Conservation (phyloP, 306 rosid genomes). For the Macrotyloma uniflorum region DNA sequence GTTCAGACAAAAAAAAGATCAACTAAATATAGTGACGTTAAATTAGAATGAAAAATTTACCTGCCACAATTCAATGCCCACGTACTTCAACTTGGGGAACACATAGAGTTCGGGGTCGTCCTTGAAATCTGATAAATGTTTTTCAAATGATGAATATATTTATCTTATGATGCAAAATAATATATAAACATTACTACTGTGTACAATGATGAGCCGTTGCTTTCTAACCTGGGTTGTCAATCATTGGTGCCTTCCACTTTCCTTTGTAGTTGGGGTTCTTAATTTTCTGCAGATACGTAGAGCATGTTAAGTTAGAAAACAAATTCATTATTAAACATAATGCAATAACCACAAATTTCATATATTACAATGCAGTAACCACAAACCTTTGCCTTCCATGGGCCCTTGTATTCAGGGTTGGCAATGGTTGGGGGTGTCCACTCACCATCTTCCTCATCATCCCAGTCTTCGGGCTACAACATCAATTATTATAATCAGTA, state of each 20-base stretch:
- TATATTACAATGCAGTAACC: background rate
- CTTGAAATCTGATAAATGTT: constrained; percentile 68
- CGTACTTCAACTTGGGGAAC: constrained; percentile 89
- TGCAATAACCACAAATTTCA: background rate
- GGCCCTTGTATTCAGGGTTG: constrained; percentile 98
- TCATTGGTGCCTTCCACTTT: constrained; percentile 96
- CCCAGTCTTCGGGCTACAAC: constrained; percentile 97
- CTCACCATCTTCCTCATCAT: constrained; percentile 99
- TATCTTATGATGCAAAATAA: background rate
- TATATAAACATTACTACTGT: background rate
- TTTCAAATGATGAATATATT: constrained; percentile 12
- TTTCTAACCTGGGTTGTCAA: constrained; percentile 89
- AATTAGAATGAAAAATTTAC: constrained; percentile 39
- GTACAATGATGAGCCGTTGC: background rate
- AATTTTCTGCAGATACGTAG: constrained; percentile 64
- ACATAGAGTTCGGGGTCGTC: constrained; percentile 95
- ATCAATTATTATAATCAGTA: constrained; percentile 38
- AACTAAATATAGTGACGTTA: background rate
- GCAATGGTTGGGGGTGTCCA: constrained; percentile 97
- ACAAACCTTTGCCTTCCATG: constrained; percentile 94
- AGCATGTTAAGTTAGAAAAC: constrained; percentile 28
- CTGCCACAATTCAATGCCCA: constrained; percentile 99
- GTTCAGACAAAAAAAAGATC: background rate
- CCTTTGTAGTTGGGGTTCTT: constrained; percentile 95
- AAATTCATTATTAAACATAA: background rate